These are phyloP conservation scores for Secale cereale DNA, from an alignment of 176 grass and related monocot genomes.

Conservation along the genomic window DNA sequence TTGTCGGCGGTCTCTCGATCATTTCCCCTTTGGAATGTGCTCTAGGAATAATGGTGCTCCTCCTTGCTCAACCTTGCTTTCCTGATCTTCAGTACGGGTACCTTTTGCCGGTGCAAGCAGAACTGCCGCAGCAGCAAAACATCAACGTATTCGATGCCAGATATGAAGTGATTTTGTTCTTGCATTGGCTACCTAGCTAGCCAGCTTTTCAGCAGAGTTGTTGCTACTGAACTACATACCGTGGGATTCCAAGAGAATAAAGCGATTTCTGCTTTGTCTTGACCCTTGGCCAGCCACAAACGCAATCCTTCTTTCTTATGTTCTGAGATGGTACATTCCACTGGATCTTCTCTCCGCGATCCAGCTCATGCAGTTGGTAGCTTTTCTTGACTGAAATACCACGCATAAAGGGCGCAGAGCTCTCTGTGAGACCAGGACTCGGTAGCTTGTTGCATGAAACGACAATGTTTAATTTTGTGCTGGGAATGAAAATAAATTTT, in stretches of 20 bases:
- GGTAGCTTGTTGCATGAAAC: background rate
- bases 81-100: background rate
- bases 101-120: background rate
- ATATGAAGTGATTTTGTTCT: conserved; percentile 39
- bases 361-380: background rate
- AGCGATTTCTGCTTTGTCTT: background rate
- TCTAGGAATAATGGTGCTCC: conserved; percentile 13
- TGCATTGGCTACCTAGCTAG: background rate
- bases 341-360: conserved; percentile 35
- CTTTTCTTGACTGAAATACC: background rate
- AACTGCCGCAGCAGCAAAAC: background rate
- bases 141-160: background rate
- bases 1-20: background rate
- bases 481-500: background rate
- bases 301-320: background rate
- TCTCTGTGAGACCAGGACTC: background rate
- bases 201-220: background rate
- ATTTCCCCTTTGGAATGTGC: conserved; percentile 27
- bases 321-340: conserved; percentile 38
- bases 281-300: background rate
- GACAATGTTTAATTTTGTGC: background rate
- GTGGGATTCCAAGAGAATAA: conserved; percentile 4
- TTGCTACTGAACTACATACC: conserved; percentile 15
- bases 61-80: conserved; percentile 3
- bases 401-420: background rate